phyloP scores from a whole-genome alignment of 371 early-diverging fungal species.

The Mucor sp. region DNA sequence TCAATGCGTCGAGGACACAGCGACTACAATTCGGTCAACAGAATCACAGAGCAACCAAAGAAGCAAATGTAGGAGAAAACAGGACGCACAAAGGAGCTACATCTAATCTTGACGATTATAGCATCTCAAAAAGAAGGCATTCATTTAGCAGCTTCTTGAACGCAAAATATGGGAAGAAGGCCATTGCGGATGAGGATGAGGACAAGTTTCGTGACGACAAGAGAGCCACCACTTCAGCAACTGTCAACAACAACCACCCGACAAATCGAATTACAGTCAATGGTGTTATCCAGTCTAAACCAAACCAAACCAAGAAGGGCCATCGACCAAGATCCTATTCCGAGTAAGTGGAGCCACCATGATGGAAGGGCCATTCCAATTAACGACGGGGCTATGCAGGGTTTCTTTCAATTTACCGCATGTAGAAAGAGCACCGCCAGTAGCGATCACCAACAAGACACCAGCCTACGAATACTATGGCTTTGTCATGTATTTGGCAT shows the following conservation, averaged over 20 bases:
- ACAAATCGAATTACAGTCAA: not conserved
- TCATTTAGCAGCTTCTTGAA: slow-evolving; percentile 49
- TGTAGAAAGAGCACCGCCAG: slow-evolving; percentile 50
- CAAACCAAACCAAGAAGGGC: slow-evolving; percentile 19
- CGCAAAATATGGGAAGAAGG: slow-evolving; percentile 29
- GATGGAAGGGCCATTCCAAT: not conserved
- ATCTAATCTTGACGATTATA: not conserved
- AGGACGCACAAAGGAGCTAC: not conserved
- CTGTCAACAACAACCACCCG: not conserved
- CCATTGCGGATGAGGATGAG: slow-evolving; percentile 3
- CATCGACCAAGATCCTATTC: slow-evolving; percentile 53
- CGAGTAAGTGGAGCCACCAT: slow-evolving; percentile 30
- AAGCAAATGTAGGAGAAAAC: slow-evolving; percentile 14
- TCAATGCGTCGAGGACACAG: slow-evolving; percentile 27
- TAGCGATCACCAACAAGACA: slow-evolving; percentile 61
- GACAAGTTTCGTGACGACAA: not conserved
- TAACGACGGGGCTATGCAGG: slow-evolving; percentile 14
- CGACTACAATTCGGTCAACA: slow-evolving; percentile 1
- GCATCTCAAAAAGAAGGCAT: slow-evolving; percentile 35
- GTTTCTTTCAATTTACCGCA: slow-evolving; percentile 30
- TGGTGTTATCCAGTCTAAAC: not conserved
- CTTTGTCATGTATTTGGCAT: slow-evolving; percentile 82
- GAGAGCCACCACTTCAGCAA: not conserved
- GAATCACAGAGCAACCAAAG: slow-evolving; percentile 11
- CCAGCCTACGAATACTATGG: slow-evolving; percentile 86